A percentile compares a stretch with the other conserved stretches of the same genome.
These are phyloP conservation scores for Boletus coccyginus DNA, from an alignment of 768 basidiomycete genomes.

Conservation along the genomic window DNA sequence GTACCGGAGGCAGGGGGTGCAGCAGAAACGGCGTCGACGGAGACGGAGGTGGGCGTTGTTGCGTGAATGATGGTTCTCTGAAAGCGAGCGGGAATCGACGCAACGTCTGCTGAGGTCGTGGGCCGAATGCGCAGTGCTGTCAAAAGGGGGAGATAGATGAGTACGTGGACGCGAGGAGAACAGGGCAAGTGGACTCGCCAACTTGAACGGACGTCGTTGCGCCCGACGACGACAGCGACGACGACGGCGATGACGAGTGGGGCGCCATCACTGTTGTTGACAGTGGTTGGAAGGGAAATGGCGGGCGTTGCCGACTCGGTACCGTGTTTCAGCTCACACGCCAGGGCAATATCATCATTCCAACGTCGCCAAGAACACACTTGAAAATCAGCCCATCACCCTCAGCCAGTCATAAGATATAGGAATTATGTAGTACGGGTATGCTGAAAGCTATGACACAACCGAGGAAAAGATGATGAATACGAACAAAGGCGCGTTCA, in stretches of 20 bases:
- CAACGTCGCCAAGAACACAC: slow-evolving; percentile 3
- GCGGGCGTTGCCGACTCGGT: slow-evolving; percentile 28
- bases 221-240: slow-evolving; percentile 55
- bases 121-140: slow-evolving; percentile 90
- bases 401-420: slow-evolving; percentile 15
- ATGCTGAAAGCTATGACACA: slow-evolving; percentile 27
- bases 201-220: slow-evolving; percentile 91
- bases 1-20: slow-evolving; percentile 50
- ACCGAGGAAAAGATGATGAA: slow-evolving; percentile 5
- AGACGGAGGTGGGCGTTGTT: slow-evolving; percentile 66
- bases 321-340: slow-evolving; percentile 25
- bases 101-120: slow-evolving; percentile 76
- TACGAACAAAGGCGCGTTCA: slow-evolving; percentile 22
- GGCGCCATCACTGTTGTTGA: slow-evolving; percentile 61
- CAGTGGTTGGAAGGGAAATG: slow-evolving; percentile 26
- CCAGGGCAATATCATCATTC: not conserved
- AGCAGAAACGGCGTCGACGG: slow-evolving; percentile 71
- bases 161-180: not conserved
- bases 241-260: slow-evolving; percentile 63
- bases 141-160: slow-evolving; percentile 1
- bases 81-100: slow-evolving; percentile 89
- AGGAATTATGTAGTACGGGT: slow-evolving; percentile 35
- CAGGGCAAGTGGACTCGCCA: slow-evolving; percentile 52
- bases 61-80: slow-evolving; percentile 87
- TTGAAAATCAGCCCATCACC: not conserved